Base-by-base conservation (phyloP, 2,329 filamentous ascomycete genomes). In the Ophiostoma fasciatum region DNA sequence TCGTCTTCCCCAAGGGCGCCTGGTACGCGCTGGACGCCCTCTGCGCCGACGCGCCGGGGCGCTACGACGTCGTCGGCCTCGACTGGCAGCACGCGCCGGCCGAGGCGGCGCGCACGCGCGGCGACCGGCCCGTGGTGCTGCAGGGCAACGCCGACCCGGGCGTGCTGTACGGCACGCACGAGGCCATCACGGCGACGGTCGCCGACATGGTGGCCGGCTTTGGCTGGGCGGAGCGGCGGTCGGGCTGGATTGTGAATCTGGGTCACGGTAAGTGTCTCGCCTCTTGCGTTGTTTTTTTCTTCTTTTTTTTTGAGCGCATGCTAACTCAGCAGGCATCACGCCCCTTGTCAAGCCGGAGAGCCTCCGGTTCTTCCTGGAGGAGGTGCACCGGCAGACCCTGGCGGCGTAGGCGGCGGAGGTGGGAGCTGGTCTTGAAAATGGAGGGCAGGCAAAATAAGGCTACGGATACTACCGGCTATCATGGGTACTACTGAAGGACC, bases 141-240 rank as follows among this genome's bases (percentile, higher is more conserved):
- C 90, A 98, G 58, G 90, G 90, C 33, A 98, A 98, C 54, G 87
- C 90, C 17, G 90, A 98, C 52, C 90, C 90, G 0, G 90, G 90
- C 26, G 74, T 94, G 17, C 59, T 98, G 32, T 98, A 98, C 52
- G 90, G 90, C 28, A 78, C 79, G 7, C 76, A 71, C 45, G 75
- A 78, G 43, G 73, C 78, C 30, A 96, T 98, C 46, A 90, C 84
- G 4, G 64, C 70, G 45, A 80, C 78, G 0, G 87, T 94, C 7
- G 69, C 88, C 58, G 66, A 77, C 31, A 94, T 94, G 81, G 83
- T 93, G 1, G 63, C 76, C 42, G 88, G 88, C 0, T 98, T 96
- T 52, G 68, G 69, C 41, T 75, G 74, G 54, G 60, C 61, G 5
- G 75, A 77, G 43, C 80, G 79, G 37, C 88, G 85, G 59, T 76